These are phyloP conservation scores for Phytomonas sp. DNA, from an alignment of 208 protist genomes.

Conservation along the genomic window DNA sequence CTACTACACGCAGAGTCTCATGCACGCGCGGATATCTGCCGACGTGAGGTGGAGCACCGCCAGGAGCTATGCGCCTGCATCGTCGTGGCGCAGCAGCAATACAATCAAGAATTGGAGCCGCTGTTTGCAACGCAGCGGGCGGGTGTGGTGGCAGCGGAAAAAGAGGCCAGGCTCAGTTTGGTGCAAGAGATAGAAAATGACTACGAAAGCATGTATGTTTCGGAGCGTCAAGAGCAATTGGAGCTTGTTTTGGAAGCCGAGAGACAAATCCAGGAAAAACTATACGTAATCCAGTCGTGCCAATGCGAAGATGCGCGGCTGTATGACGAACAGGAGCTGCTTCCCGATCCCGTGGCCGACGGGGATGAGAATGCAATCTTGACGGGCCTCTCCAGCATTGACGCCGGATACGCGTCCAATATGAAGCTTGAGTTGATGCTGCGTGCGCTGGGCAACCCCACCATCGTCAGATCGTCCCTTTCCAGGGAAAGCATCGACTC, in stretches of 20 bases:
- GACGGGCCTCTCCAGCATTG: background rate
- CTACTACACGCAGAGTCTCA: slow-evolving; percentile 17
- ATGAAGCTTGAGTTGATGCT: slow-evolving; percentile 31
- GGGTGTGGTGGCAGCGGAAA: slow-evolving; percentile 31
- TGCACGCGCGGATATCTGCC: slow-evolving; percentile 11
- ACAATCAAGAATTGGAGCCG: slow-evolving; percentile 28
- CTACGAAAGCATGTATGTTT: slow-evolving; percentile 16
- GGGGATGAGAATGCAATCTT: background rate
- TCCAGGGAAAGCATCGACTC: slow-evolving; percentile 21
- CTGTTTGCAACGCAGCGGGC: slow-evolving; percentile 24
- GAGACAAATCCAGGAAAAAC: slow-evolving; percentile 36
- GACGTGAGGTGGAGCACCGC: slow-evolving; percentile 11
- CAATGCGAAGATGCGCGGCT: slow-evolving; percentile 44
- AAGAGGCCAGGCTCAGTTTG: slow-evolving; percentile 25
- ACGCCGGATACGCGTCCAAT: slow-evolving; percentile 12
- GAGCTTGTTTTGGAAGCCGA: slow-evolving; percentile 15
- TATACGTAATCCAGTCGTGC: slow-evolving; percentile 24
- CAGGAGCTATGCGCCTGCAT: slow-evolving; percentile 16
- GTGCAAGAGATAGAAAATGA: slow-evolving; percentile 22
- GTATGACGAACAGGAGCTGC: slow-evolving; percentile 41
- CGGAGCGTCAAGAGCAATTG: slow-evolving; percentile 29
- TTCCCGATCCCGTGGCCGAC: slow-evolving; percentile 8
- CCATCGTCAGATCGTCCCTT: slow-evolving; percentile 13
- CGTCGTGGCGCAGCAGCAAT: slow-evolving; percentile 21
- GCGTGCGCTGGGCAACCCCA: slow-evolving; percentile 26